phyloP scores from a whole-genome alignment of 768 basidiomycete genomes.

The Suillus tomentosus region DNA sequence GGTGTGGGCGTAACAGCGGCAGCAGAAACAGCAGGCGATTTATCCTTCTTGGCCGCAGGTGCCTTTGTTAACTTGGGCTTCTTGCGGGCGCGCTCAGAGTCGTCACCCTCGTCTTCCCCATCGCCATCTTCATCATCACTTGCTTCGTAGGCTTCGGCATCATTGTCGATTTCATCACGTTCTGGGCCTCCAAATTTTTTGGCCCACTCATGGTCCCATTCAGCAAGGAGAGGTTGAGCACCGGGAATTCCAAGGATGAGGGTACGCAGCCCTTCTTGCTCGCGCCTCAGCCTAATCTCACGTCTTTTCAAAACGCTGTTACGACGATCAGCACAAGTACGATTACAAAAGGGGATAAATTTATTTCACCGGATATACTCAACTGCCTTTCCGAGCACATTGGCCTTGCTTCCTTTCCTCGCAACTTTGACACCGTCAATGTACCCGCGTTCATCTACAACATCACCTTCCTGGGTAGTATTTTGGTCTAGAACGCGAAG shows the following conservation, averaged over 20 bases:
- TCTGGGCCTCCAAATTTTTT: slow-evolving; percentile 80
- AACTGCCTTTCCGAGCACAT: slow-evolving; percentile 86
- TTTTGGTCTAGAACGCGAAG: slow-evolving; percentile 73
- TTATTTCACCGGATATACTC: slow-evolving; percentile 74
- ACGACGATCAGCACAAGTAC: slow-evolving; percentile 11
- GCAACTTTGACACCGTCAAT: slow-evolving; percentile 93
- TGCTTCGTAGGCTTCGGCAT: slow-evolving; percentile 38
- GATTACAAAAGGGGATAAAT: neutral
- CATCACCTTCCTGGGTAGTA: slow-evolving; percentile 41
- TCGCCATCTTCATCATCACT: slow-evolving; percentile 48
- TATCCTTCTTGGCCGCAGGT: slow-evolving; percentile 49
- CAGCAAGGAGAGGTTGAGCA: slow-evolving; percentile 65
- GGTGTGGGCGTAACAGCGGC: slow-evolving; percentile 24
- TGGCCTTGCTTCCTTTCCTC: slow-evolving; percentile 88
- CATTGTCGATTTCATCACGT: slow-evolving; percentile 65
- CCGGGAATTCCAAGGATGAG: slow-evolving; percentile 73
- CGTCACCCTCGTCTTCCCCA: slow-evolving; percentile 39
- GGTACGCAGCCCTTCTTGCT: slow-evolving; percentile 73
- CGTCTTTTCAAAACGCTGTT: slow-evolving; percentile 76
- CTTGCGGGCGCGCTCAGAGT: slow-evolving; percentile 59
- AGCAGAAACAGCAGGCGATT: slow-evolving; percentile 35
- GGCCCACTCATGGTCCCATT: slow-evolving; percentile 79
- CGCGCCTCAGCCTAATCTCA: slow-evolving; percentile 67
- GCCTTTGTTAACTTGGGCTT: slow-evolving; percentile 50
- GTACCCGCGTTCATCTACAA: slow-evolving; percentile 81